phyloP scores from a whole-genome alignment of 768 basidiomycete genomes.

The Suillus clintonianus region DNA sequence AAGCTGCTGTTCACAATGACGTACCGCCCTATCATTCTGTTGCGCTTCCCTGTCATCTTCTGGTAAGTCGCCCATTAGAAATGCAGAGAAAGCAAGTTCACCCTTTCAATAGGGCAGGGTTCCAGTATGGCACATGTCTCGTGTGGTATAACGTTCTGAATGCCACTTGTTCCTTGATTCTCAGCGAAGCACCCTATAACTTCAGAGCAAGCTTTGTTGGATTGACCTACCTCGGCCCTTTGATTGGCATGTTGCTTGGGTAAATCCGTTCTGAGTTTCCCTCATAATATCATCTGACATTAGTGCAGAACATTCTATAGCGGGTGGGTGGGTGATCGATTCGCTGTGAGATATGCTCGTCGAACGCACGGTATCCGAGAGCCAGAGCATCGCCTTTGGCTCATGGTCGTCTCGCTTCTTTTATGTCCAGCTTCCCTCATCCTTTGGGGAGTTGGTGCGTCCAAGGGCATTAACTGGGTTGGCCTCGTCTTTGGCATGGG shows the following conservation, averaged over 20 bases:
- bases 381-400: slow-evolving; percentile 25
- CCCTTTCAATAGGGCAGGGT: slow-evolving; percentile 15
- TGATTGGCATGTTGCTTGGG: slow-evolving; percentile 22
- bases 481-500: slow-evolving; percentile 22
- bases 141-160: slow-evolving; percentile 27
- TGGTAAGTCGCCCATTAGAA: slow-evolving; percentile 6
- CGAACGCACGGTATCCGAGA: slow-evolving; percentile 16
- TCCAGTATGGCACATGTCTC: slow-evolving; percentile 21
- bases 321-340: slow-evolving; percentile 20
- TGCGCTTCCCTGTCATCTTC: slow-evolving; percentile 23
- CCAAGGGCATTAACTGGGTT: slow-evolving; percentile 14
- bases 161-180: slow-evolving; percentile 20
- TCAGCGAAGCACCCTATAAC: slow-evolving; percentile 21
- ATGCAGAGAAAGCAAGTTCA: background rate
- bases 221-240: slow-evolving; percentile 19
- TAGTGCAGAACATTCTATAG: slow-evolving; percentile 17
- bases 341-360: slow-evolving; percentile 21
- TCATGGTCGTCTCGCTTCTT: slow-evolving; percentile 20
- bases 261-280: background rate
- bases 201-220: slow-evolving; percentile 24
- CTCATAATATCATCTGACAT: background rate
- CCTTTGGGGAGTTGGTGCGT: slow-evolving; percentile 22
- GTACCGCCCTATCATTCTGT: slow-evolving; percentile 17
- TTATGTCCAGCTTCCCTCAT: slow-evolving; percentile 20
- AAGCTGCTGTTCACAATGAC: slow-evolving; percentile 20